Percentiles rank a stretch among this genome's conserved stretches.
Conservation (phyloP, 108 stramenopile genomes). For the Aurantiochytrium sp. region DNA sequence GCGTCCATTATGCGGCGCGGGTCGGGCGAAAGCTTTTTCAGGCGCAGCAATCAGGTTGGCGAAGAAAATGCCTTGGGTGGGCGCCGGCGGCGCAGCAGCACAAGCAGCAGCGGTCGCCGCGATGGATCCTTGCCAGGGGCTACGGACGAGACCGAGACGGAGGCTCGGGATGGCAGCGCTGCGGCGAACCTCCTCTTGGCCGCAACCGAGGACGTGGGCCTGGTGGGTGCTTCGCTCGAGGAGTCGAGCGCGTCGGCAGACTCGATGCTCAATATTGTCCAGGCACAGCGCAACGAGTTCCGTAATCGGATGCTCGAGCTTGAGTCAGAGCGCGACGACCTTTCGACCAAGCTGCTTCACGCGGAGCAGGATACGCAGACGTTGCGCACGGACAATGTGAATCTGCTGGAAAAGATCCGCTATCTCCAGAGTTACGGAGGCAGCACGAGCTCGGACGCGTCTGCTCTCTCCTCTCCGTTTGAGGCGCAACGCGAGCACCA, state of each 20-base stretch:
- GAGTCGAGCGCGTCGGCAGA: not conserved
- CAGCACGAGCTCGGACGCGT: not conserved
- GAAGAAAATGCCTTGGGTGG: not conserved
- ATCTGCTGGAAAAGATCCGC: not conserved
- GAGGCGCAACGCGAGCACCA: not conserved
- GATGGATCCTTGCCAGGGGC: too few relatives aligned
- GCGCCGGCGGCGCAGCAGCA: too few relatives aligned
- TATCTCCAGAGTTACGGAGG: not conserved
- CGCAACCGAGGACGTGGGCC: not conserved
- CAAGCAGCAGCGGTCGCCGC: too few relatives aligned
- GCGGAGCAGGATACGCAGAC: not conserved
- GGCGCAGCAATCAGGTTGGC: not conserved
- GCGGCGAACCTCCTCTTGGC: not conserved
- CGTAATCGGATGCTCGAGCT: constrained; percentile 1
- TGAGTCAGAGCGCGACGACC: not conserved
- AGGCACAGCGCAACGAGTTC: not conserved
- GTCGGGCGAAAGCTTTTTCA: not conserved
- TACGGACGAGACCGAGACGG: too few relatives aligned
- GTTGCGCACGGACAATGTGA: not conserved
- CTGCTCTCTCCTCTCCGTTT: too few relatives aligned
- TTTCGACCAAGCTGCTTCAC: not conserved
- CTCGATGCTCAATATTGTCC: not conserved
- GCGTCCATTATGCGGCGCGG: not conserved
- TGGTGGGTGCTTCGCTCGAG: not conserved
- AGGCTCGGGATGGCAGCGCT: not conserved